These are phyloP conservation scores for Cerioporus squamosus DNA, from an alignment of 1,284 basidiomycete genomes.

Conservation along the genomic window DNA sequence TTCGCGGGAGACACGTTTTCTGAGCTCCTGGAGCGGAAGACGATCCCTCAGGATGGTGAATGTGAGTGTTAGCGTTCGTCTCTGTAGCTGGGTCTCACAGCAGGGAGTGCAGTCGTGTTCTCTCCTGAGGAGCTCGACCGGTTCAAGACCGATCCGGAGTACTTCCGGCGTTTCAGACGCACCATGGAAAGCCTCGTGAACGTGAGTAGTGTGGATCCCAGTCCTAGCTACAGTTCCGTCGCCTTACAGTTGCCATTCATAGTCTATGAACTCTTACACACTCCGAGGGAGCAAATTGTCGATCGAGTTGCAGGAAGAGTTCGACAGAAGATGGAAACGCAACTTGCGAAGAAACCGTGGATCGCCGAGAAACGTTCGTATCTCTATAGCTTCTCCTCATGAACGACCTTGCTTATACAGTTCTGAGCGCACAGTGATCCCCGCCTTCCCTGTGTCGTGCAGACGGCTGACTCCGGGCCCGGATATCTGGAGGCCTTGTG, in stretches of 20 bases:
- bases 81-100: background rate
- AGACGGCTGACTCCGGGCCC: conserved; percentile 66
- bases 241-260: background rate
- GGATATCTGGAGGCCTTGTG: conserved; percentile 65
- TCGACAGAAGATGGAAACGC: conserved; percentile 53
- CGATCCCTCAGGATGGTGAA: conserved; percentile 37
- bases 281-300: conserved; percentile 49
- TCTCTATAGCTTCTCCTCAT: background rate
- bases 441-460: conserved; percentile 60
- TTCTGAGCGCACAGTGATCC: conserved; percentile 47
- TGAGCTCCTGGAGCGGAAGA: conserved; percentile 42
- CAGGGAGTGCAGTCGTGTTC: conserved; percentile 44
- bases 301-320: conserved; percentile 40
- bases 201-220: conserved; percentile 35
- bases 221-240: background rate
- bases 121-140: conserved; percentile 54
- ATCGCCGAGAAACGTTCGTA: conserved; percentile 56
- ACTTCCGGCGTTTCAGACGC: conserved; percentile 54
- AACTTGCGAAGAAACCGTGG: conserved; percentile 58
- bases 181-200: conserved; percentile 57
- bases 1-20: conserved; percentile 48
- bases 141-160: conserved; percentile 49
- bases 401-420: background rate
- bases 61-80: conserved; percentile 37
- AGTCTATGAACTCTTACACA: conserved; percentile 52